These are phyloP conservation scores for Phragmites australis DNA, from an alignment of 176 grass and related monocot species.

Conservation along the genomic window DNA sequence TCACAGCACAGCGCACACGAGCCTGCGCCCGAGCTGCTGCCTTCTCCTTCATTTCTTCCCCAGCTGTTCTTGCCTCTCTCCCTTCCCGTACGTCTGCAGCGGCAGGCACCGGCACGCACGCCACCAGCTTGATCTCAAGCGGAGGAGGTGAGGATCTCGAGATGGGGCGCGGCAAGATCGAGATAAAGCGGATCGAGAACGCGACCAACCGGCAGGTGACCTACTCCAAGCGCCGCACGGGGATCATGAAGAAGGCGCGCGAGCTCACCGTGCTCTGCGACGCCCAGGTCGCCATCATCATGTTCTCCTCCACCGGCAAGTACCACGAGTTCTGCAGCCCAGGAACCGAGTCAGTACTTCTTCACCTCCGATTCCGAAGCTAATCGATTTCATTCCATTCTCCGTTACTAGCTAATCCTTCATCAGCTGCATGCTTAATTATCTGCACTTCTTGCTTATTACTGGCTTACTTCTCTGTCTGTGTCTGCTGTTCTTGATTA, in stretches of 20 bases:
- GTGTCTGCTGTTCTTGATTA: not conserved
- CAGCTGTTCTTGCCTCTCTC: not conserved
- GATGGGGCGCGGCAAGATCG: constrained; percentile 98
- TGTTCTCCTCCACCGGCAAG: constrained; percentile 97
- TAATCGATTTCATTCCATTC: not conserved
- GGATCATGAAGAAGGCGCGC: constrained; percentile 97
- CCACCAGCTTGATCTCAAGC: not conserved
- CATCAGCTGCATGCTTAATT: not conserved
- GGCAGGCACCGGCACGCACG: not conserved
- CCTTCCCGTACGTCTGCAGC: not conserved
- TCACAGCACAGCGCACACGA: not conserved
- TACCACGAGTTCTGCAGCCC: constrained; percentile 94
- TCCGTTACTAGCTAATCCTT: not conserved
- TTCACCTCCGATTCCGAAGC: no score
- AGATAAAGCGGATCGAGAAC: constrained; percentile 99
- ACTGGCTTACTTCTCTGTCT: no score
- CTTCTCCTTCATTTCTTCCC: constrained; percentile 1
- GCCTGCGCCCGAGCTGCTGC: not conserved
- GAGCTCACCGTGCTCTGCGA: constrained; percentile 98
- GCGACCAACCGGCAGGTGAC: constrained; percentile 94
- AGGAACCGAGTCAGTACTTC: constrained; percentile 52
- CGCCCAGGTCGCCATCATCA: constrained; percentile 91
- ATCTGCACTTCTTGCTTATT: not conserved
- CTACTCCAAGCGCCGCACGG: constrained; percentile 89
- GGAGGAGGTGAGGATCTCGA: not conserved